Evolutionary conservation across 1,139 yeast species (phyloP), one percentile per base, ranked within the genome.

Genomic region (Zygoascus hellenicus): DNA sequence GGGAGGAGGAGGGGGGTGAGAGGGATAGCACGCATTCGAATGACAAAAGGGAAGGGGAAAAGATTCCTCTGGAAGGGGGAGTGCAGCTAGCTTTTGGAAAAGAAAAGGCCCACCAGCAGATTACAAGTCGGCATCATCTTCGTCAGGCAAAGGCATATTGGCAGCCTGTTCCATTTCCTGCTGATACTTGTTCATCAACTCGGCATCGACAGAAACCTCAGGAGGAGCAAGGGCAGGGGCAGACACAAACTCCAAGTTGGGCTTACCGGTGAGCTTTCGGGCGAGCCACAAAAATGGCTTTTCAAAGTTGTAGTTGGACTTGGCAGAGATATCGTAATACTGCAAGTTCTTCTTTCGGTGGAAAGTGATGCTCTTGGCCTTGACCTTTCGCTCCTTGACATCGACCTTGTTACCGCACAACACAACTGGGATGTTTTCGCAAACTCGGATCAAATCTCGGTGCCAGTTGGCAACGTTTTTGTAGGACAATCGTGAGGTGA

Each of bases 381-480:
- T 94, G 68, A 94, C 99, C 77, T 94, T 94, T 76, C 99, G 87
- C 78, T 94, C 99, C 81, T 94, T 88, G 62, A 94, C 98, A 71
- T 94, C 99, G 64, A 92, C 99, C 78, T 94, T 94, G 84, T 94
- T 94, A 75, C 99, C 99, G 77, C 97, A 88, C 61, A 94, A 79
- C 51, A 94, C 99, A 65, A 94, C 94, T 65, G 99, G 99, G 64
- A 94, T 92, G 81, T 92, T 92, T 76, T 94, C 99, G 77, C 99
- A 94, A 57, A 94, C 98, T 77, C 98, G 89, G 58, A 92, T 97
- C 70, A 94, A 81, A 74, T 94, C 98, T 54, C 74, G 67, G 83
- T 92, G 97, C 99, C 99, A 94, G 85, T 92, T 94, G 71, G 98
- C 98, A 69, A 94, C 98, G 73, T 94, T 94, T 80, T 92, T 94